Conservation (phyloP, 164 flowering plant genomes). For the Macadamia integrifolia region DNA sequence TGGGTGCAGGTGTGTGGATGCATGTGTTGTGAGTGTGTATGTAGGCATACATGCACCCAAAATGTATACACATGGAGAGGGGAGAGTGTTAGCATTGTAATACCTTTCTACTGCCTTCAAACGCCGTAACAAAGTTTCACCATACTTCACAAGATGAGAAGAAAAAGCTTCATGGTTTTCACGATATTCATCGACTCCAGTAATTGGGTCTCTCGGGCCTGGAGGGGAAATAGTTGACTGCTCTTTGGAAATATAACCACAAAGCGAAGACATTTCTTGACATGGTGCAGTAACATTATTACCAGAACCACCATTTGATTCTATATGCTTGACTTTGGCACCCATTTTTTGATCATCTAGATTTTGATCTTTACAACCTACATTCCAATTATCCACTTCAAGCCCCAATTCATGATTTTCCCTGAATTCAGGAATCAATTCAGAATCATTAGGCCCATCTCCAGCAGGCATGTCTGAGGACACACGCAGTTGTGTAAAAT, state of each 20-base stretch:
- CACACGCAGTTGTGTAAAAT: constrained; percentile 11
- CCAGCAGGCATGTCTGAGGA: constrained; percentile 7
- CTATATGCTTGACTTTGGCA: constrained; percentile 11
- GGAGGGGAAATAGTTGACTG: constrained; percentile 9
- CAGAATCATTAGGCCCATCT: constrained; percentile 13
- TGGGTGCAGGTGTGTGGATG: too few species aligned
- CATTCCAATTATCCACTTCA: constrained; percentile 15
- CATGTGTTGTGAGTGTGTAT: too few species aligned
- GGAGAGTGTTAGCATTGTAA: constrained; percentile 5
- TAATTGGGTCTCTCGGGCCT: constrained; percentile 4
- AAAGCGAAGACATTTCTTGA: background rate
- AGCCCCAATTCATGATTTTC: constrained; percentile 15
- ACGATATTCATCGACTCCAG: constrained; percentile 11
- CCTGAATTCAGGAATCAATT: constrained; percentile 9
- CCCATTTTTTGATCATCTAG: constrained; percentile 5
- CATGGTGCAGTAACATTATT: background rate
- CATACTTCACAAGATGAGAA: constrained; percentile 33
- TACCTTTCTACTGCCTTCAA: constrained; percentile 59
- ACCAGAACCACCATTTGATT: constrained; percentile 6
- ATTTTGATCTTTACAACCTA: constrained; percentile 15
- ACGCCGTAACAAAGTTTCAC: constrained; percentile 57
- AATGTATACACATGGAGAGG: background rate
- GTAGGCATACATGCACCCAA: too few species aligned
- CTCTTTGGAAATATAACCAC: background rate
- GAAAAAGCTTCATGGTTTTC: constrained; percentile 24